Base-by-base conservation (phyloP, 1,284 basidiomycete genomes). In the Gomphus bonarii region DNA sequence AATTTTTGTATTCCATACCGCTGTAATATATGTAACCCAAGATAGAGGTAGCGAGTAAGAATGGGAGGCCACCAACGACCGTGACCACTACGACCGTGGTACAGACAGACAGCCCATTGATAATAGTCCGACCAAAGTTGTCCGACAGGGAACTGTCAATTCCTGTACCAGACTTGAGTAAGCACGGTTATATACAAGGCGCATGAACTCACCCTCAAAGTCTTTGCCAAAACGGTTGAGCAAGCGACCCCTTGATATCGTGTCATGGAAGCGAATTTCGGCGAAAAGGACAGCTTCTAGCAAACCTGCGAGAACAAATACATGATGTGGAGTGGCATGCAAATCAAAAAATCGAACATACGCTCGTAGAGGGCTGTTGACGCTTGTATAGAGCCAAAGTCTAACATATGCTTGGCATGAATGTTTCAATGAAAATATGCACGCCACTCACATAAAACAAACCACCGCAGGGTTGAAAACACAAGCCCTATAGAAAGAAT, bases 181-280 rank as follows among this genome's bases (percentile, higher is more conserved):
- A 25, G 36, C 38, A 31, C 44, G 28, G 6, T 9, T 22, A n/a
- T 25, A n/a, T 4, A 25, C 10, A 30, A n/a, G 12, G 20, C 14
- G 20, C 6, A 36, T 30, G n/a, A 14, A 54, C 63, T n/a, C 60
- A 82, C 85, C 88, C 73, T 97, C 93, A 59, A 95, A 91, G 67
- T 97, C 94, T 68, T 97, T 95, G 43, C 92, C 91, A 64, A 97
- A 95, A 40, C 93, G 78, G 67, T 95, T 95, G 40, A 95, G 72
- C 7, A 95, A 72, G 12, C 91, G 81, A 7, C 93, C 93, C 48
- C 91, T 81, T 51, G 86, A 90, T 3, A 92, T 84, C 0, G 92
- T 97, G 66, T 97, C 94, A 65, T 95, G 94, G 78, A 97, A 97
- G 28, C 93, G 82, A 54, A 97, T 84, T 44, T 91, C 84, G 1